These are phyloP conservation scores for Tulasnella sp. DNA, from an alignment of 768 basidiomycete species.

Conservation along the genomic window DNA sequence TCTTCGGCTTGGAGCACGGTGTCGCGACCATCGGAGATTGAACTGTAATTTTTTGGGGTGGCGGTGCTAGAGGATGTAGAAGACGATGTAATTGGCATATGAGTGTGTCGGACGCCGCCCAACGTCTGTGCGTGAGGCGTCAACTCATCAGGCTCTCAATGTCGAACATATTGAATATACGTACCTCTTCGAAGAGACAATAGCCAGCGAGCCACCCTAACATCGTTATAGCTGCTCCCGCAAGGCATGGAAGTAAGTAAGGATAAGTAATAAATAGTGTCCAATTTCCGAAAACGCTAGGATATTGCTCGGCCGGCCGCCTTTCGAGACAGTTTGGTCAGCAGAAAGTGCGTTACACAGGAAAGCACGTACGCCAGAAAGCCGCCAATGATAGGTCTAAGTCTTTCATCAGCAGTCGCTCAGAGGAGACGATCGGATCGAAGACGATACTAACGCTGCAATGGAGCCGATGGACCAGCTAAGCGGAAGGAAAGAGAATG, in stretches of 20 bases:
- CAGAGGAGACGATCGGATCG: not conserved
- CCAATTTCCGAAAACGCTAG: slow-evolving; percentile 30
- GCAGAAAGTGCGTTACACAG: not conserved
- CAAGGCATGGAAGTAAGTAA: slow-evolving; percentile 24
- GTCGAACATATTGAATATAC: not conserved
- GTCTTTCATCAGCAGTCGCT: slow-evolving; percentile 1
- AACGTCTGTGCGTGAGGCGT: too few relatives aligned
- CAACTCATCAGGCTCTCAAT: too few relatives aligned
- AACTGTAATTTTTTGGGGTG: too few relatives aligned
- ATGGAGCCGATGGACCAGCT: slow-evolving; percentile 36
- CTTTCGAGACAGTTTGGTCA: not conserved
- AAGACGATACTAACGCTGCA: slow-evolving; percentile 30
- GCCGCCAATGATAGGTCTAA: slow-evolving; percentile 37
- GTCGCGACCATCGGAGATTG: too few relatives aligned
- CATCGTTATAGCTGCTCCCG: slow-evolving; percentile 21
- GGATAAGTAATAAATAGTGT: slow-evolving; percentile 18
- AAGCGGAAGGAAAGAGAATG: slow-evolving; percentile 37
- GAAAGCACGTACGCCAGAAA: slow-evolving; percentile 33
- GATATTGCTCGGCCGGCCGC: slow-evolving; percentile 22
- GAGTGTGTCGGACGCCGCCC: too few relatives aligned
- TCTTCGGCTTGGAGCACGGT: too few relatives aligned
- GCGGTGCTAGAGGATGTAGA: too few relatives aligned
- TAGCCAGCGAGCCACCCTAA: slow-evolving; percentile 26
- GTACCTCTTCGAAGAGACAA: slow-evolving; percentile 20
- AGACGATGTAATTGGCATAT: too few relatives aligned